These are phyloP conservation scores for Phytophthora macrochlamydospora DNA, from an alignment of 352 stramenopile species.

Conservation along the genomic window DNA sequence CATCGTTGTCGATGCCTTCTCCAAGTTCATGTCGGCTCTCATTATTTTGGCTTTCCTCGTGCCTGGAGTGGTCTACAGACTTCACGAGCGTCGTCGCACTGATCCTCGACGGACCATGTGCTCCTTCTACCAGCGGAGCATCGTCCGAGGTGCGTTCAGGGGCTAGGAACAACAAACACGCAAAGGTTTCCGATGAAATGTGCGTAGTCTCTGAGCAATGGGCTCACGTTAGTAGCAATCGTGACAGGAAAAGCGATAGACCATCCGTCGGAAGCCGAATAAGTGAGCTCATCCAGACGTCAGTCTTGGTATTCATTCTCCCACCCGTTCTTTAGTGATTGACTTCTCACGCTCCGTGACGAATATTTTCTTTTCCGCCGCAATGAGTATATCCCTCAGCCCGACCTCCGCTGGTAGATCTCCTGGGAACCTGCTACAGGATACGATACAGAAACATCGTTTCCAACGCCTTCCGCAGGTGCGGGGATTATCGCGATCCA, in stretches of 20 bases:
- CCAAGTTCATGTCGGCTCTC: constrained; percentile 13
- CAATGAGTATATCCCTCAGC: too few species aligned
- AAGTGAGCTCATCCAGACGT: background rate
- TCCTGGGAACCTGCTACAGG: too few species aligned
- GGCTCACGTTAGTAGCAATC: constrained; percentile 2
- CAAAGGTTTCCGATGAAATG: background rate
- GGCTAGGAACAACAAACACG: background rate
- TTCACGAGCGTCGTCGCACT: constrained; percentile 19
- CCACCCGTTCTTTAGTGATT: too few species aligned
- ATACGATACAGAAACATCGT: too few species aligned
- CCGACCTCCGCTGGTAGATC: too few species aligned
- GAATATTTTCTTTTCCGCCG: too few species aligned
- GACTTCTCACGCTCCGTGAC: too few species aligned
- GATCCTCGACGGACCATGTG: background rate
- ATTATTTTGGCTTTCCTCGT: constrained; percentile 42
- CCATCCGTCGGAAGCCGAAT: constrained; percentile 9
- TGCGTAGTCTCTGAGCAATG: background rate
- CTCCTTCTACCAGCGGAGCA: background rate
- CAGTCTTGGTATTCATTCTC: too few species aligned
- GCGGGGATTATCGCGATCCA: too few species aligned
- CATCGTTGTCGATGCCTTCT: constrained; percentile 31
- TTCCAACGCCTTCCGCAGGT: too few species aligned
- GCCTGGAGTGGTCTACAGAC: constrained; percentile 31
- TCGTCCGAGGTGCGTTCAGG: background rate
- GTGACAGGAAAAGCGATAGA: constrained; percentile 1